phyloP scores from a whole-genome alignment of 768 basidiomycete species.

The Ramaria sp. region DNA sequence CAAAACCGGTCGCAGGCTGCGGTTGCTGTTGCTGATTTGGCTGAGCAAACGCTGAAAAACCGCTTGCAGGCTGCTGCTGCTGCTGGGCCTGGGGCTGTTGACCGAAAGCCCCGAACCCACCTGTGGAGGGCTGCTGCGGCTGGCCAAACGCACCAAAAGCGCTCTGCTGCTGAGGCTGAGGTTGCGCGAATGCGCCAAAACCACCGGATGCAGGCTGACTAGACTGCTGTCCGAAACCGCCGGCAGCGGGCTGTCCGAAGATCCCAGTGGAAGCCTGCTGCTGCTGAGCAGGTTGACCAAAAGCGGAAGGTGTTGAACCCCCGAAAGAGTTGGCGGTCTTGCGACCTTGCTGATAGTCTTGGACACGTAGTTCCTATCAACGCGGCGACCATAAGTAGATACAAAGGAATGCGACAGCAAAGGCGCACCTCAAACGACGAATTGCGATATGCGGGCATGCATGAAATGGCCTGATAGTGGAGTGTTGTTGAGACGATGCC shows the following conservation, averaged over 20 bases:
- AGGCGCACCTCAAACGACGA: conserved; percentile 61
- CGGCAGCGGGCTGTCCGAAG: conserved; percentile 11
- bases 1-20: conserved; percentile 14
- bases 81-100: conserved; percentile 18
- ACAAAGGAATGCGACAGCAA: conserved; percentile 9
- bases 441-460: conserved; percentile 68
- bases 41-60: conserved; percentile 24
- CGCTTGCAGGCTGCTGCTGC: conserved; percentile 19
- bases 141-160: conserved; percentile 26
- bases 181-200: conserved; percentile 37
- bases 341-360: conserved; percentile 67
- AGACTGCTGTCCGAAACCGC: conserved; percentile 32
- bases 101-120: conserved; percentile 22
- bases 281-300: conserved; percentile 13
- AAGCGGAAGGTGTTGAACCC: conserved; percentile 4
- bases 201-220: conserved; percentile 30
- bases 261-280: conserved; percentile 7
- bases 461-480: conserved; percentile 75
- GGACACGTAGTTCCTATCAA: conserved; percentile 58
- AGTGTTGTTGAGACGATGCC: conserved; percentile 31
- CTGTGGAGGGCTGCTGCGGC: conserved; percentile 24
- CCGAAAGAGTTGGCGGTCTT: conserved; percentile 53
- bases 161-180: conserved; percentile 22
- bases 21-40: conserved; percentile 14
- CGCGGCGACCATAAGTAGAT: conserved; percentile 15